Evolutionary conservation across 352 stramenopile species (phyloP), one percentile per base, ranked within the genome.

Genomic region (Globisporangium paroecandrum): DNA sequence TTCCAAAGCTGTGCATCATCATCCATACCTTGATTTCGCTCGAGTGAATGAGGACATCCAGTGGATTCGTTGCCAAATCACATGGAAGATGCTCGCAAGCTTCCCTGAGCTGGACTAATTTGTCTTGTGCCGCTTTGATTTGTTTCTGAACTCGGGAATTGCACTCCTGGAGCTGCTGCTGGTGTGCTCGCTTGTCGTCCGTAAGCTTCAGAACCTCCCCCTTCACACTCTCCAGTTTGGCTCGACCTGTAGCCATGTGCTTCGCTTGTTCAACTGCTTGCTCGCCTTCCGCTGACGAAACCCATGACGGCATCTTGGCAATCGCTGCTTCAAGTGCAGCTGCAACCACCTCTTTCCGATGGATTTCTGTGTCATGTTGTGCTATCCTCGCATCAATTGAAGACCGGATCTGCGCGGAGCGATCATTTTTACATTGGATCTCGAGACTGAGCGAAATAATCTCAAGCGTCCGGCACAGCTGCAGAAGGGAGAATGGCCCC

Each of bases 11-110:
- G n/a, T 58, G n/a, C 59, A 46, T 34, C 8, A 25, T 4, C 4
- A 58, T 22, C 20, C 62, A 32, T 71, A 90, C 83, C 81, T 89
- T 89, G 15, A 92, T 75, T 58, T 92, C 80, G 3, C 53, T 74
- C 2, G 69, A 71, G 54, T 74, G 78, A 20, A 79, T 68, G 36
- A 91, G 67, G 10, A 92, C 56, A 53, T 85, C 78, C 0, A 92
- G 56, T 24, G 81, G 71, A 38, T 69, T 89, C 32, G 70, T 65
- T 29, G 62, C 67, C 24, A 69, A 70, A n/a, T 67, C 56, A 54
- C 29, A 54, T 24, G 57, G 53, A 34, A 13, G n/a, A 10, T 46
- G 34, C 6, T 81, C 69, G 59, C 66, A 53, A 29, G 56, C 53
- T 20, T 82, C 69, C 27, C 84, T 77, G 22, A 90, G 49, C 47